Percentiles rank a stretch among this genome's conserved stretches.
Conservation (phyloP, 2,329 filamentous ascomycete species). For the Ophiostoma perfectum region DNA sequence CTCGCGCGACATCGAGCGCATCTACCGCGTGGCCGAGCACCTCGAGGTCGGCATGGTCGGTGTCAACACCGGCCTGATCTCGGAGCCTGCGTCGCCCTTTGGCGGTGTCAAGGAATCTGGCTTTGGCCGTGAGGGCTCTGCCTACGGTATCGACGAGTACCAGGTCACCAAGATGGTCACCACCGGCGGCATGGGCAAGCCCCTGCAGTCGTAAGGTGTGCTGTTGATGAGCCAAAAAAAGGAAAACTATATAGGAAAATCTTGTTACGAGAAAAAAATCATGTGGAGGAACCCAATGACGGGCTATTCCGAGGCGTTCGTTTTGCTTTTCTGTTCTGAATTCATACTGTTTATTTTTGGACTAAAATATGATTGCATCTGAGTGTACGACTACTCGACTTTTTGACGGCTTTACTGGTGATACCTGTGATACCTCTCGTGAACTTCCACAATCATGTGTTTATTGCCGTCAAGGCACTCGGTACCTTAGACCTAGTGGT, state of each 20-base stretch:
- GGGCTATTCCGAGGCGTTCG: neutral
- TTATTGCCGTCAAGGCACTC: no score
- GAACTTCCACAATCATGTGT: no score
- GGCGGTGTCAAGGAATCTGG: constrained; percentile 79
- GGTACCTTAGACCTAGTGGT: no score
- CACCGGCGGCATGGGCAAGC: constrained; percentile 50
- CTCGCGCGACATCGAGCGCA: constrained; percentile 56
- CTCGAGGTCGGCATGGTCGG: constrained; percentile 85
- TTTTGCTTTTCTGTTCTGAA: constrained; percentile 7
- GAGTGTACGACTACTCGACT: no score
- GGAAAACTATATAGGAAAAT: neutral
- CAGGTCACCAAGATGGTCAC: constrained; percentile 65
- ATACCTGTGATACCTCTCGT: no score
- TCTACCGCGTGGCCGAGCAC: constrained; percentile 58
- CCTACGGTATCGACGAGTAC: constrained; percentile 73
- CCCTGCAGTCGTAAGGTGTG: constrained; percentile 39
- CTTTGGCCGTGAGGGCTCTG: constrained; percentile 72
- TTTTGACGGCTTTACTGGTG: no score
- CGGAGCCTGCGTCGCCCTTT: constrained; percentile 57
- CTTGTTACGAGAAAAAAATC: neutral
- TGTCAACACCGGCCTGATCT: constrained; percentile 68
- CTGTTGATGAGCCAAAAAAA: neutral
- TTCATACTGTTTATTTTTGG: neutral
- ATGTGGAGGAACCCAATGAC: neutral
- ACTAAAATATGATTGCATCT: constrained; percentile 12